A percentile compares a stretch with the other conserved stretches of the same genome.
Evolutionary conservation across 768 basidiomycete species (phyloP).

Genomic region (Mycena capillaripes): DNA sequence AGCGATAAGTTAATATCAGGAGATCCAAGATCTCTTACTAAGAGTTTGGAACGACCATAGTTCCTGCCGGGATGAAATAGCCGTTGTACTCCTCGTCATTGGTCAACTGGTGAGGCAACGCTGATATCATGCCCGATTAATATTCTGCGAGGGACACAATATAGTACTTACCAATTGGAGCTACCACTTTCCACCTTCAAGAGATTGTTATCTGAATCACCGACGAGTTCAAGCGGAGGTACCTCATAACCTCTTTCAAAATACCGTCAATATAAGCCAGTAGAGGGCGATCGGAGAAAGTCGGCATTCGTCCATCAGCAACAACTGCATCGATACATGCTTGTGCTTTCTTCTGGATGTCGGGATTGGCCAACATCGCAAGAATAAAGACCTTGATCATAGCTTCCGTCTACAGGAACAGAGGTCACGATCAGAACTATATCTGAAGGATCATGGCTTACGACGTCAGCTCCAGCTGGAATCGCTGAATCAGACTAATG

Average conservation of each 20-base stretch:
- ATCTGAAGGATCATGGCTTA: slow-evolving; percentile 10
- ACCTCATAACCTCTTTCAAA: slow-evolving; percentile 7
- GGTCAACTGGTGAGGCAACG: slow-evolving; percentile 11
- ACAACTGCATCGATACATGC: slow-evolving; percentile 11
- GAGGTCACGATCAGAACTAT: slow-evolving; percentile 3
- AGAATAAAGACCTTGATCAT: slow-evolving; percentile 12
- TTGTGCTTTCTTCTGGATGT: slow-evolving; percentile 14
- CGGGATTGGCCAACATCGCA: slow-evolving; percentile 6
- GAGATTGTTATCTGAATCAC: slow-evolving; percentile 8
- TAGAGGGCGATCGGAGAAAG: slow-evolving; percentile 11
- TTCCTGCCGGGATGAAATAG: slow-evolving; percentile 13
- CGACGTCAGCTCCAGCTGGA: slow-evolving; percentile 8
- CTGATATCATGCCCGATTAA: slow-evolving; percentile 9
- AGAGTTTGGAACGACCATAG: slow-evolving; percentile 14
- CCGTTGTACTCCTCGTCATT: slow-evolving; percentile 15
- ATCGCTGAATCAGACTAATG: slow-evolving; percentile 6
- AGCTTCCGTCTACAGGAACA: slow-evolving; percentile 11
- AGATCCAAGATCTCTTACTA: slow-evolving; percentile 4
- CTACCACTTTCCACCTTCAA: slow-evolving; percentile 11
- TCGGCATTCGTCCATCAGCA: slow-evolving; percentile 16
- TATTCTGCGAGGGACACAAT: not conserved
- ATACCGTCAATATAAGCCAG: slow-evolving; percentile 12
- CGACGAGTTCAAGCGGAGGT: slow-evolving; percentile 7
- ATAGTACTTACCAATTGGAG: slow-evolving; percentile 9
- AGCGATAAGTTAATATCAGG: slow-evolving; percentile 12